Base-by-base conservation (phyloP, 495 filamentous ascomycete species). In the Pyrenopolyporus hunteri region DNA sequence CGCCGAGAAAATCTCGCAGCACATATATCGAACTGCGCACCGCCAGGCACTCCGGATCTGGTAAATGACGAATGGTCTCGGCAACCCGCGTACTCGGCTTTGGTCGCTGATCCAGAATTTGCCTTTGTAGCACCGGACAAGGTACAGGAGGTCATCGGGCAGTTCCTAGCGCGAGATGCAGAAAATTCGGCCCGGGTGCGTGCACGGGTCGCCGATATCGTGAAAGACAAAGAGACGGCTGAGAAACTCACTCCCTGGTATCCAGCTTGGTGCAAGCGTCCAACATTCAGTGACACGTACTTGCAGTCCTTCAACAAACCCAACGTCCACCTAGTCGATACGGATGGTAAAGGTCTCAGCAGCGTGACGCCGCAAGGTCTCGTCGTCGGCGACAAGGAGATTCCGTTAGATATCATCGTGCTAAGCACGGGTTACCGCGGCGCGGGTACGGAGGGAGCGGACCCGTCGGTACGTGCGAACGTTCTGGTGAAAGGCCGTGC, bases 311-410 rank as follows among this genome's bases (percentile, higher is more conserved):
- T 80, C 65, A 81, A 80, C 57, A 45, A 56, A 25, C 69, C 74
- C 3, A 64, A 80, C 56, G 77, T 81, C 7, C 69, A 82, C 48
- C 76, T 85, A 9, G 63, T 85, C 26, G 80, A 84, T 66, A 85
- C 82, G 2, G 71, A 79, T 29, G 82, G 81, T n/a, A 77, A 76
- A 63, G 79, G 82, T 14, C 47, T 80, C 7, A 73, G 76, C 16
- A 52, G 74, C 26, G 54, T 78, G 2, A 80, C 76, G 3, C 33
- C 59, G 7, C 49, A 47, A 11, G 74, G 73, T 2, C 51, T 83
- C 20, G 73, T 81, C 0, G 71, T 71, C 17, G 70, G 59, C 23
- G 76, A 69, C 28, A 53, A 68, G 39, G 73, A 76, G 20, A 73
- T 78, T 52, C 69, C 72, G 0, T 58, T 83, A 17, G 82, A 84